A percentile compares a stretch with the other conserved stretches of the same genome.
Evolutionary conservation across 2,329 filamentous ascomycete genomes (phyloP).

Genomic region (Cladosporium austrohemisphaericum): DNA sequence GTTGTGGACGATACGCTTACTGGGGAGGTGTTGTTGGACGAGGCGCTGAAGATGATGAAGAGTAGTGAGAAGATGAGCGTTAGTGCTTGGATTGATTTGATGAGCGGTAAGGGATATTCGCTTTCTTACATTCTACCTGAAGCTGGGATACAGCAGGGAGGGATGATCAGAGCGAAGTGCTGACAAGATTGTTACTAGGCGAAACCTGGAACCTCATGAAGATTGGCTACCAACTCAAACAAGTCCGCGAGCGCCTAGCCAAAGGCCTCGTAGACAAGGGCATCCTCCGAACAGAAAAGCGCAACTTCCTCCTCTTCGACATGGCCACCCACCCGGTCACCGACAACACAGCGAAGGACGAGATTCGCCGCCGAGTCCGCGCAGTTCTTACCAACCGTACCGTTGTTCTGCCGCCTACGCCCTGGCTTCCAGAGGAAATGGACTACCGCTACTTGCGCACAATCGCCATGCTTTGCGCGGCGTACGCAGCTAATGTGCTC

Average conservation of each 20-base stretch:
- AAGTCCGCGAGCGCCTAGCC: slow-evolving; percentile 93
- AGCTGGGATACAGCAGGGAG: neutral
- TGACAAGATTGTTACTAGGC: slow-evolving; percentile 53
- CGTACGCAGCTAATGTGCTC: slow-evolving; percentile 94
- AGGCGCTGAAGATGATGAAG: slow-evolving; percentile 99
- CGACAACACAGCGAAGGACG: slow-evolving; percentile 94
- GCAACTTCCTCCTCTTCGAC: slow-evolving; percentile 98
- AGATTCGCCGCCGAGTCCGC: slow-evolving; percentile 87
- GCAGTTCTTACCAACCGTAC: slow-evolving; percentile 92
- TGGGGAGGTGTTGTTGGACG: slow-evolving; percentile 93
- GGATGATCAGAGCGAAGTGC: neutral
- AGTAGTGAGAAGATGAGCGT: slow-evolving; percentile 99
- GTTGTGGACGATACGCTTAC: slow-evolving; percentile 95
- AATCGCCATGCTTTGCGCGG: slow-evolving; percentile 93
- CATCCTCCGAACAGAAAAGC: slow-evolving; percentile 96
- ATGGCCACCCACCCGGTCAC: slow-evolving; percentile 99
- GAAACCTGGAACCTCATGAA: slow-evolving; percentile 99
- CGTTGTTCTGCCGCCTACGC: slow-evolving; percentile 78
- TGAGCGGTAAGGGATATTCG: slow-evolving; percentile 85
- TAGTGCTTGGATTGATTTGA: slow-evolving; percentile 96
- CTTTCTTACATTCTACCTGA: neutral
- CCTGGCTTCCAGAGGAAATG: slow-evolving; percentile 89
- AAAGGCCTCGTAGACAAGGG: slow-evolving; percentile 99
- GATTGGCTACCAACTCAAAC: slow-evolving; percentile 98
- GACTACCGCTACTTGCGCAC: slow-evolving; percentile 92